A percentile compares a stretch with the other conserved stretches of the same genome.
Conservation (phyloP, 257 asterid genomes). For the Linderniella brevidens region DNA sequence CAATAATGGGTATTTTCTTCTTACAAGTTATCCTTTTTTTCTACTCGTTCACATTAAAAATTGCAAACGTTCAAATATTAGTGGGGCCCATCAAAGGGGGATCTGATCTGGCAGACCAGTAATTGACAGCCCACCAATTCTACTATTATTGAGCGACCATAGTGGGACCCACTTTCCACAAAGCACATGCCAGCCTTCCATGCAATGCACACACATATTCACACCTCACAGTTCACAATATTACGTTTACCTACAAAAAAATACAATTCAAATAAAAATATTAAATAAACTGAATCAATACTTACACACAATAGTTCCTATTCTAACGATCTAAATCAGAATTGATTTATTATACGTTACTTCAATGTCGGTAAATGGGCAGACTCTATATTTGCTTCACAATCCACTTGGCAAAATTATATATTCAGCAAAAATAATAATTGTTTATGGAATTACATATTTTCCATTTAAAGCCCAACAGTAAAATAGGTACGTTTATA, state of each 20-base stretch:
- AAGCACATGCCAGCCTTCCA: conserved; percentile 45
- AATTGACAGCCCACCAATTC: conserved; percentile 85
- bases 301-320: conserved; percentile 3
- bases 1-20: no score
- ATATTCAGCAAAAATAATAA: no score
- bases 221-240: conserved; percentile 7
- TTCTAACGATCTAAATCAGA: no score
- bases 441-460: no score
- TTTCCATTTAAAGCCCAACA: conserved; percentile 10
- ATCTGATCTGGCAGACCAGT: conserved; percentile 78
- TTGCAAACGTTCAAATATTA: conserved; percentile 5
- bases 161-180: conserved; percentile 40
- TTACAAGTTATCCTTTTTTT: no score
- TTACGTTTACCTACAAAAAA: neutral
- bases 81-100: conserved; percentile 19
- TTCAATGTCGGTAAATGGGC: neutral
- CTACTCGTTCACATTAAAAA: neutral
- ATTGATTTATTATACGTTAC: no score
- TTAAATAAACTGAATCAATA: neutral
- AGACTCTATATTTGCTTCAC: no score
- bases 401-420: no score
- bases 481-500: conserved; percentile 18
- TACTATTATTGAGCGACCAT: conserved; percentile 40
- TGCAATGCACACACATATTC: conserved; percentile 17
- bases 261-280: neutral